Conservation (phyloP, 257 asterid species). For the Solanum bulbocastanum region DNA sequence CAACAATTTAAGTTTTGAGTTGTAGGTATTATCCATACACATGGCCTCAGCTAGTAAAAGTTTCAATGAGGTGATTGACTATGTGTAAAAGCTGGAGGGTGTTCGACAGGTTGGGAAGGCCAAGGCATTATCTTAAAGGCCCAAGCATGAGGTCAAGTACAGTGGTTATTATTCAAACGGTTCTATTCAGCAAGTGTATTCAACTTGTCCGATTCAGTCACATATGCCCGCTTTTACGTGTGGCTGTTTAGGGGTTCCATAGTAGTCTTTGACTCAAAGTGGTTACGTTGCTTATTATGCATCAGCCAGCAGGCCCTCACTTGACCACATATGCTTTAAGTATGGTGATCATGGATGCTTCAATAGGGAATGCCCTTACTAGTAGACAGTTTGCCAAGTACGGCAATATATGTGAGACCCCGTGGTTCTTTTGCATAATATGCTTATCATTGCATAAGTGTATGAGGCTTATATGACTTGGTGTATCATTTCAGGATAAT, state of each 20-base stretch:
- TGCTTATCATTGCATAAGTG: too few species aligned
- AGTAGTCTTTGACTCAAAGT: neutral
- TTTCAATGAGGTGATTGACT: neutral
- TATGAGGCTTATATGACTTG: too few species aligned
- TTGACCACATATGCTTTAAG: neutral
- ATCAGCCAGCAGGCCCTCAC: neutral
- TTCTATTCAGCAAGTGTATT: neutral
- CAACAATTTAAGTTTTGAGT: neutral
- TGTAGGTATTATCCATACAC: neutral
- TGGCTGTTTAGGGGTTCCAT: neutral
- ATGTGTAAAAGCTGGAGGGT: neutral
- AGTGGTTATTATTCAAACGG: neutral
- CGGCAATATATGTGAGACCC: too few species aligned
- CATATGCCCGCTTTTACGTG: neutral
- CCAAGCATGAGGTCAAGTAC: neutral
- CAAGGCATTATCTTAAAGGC: neutral
- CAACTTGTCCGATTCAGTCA: neutral
- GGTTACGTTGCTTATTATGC: neutral
- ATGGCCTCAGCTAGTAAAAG: neutral
- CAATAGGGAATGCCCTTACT: neutral
- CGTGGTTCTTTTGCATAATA: too few species aligned
- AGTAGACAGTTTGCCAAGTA: neutral
- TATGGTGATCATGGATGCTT: neutral
- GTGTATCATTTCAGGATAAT: too few species aligned
- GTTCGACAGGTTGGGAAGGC: neutral